Conservation (phyloP, 805 yeast species). For the Naumovozyma castellii region DNA sequence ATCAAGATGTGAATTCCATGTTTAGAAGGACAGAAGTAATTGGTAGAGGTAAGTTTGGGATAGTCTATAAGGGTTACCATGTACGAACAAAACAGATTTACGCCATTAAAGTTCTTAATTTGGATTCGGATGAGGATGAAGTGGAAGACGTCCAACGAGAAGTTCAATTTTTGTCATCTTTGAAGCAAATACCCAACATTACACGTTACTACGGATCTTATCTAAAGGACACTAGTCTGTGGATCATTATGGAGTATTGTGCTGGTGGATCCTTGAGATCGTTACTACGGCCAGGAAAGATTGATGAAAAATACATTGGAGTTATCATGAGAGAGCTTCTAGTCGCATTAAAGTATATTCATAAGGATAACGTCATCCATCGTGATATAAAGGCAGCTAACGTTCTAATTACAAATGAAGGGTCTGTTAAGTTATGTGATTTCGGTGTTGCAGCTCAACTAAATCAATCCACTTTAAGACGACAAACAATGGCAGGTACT, state of each 20-base stretch:
- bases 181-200: conserved; percentile 81
- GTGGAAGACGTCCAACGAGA: conserved; percentile 92
- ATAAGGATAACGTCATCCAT: conserved; percentile 84
- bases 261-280: conserved; percentile 94
- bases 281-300: conserved; percentile 70
- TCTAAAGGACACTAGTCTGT: conserved; percentile 77
- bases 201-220: conserved; percentile 88
- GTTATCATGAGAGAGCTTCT: conserved; percentile 79
- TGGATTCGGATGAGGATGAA: conserved; percentile 90
- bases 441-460: conserved; percentile 97
- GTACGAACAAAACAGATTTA: conserved; percentile 64
- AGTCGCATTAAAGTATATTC: conserved; percentile 71
- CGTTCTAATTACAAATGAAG: conserved; percentile 79
- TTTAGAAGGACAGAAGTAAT: conserved; percentile 82
- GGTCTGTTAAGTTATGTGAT: conserved; percentile 86
- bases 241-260: conserved; percentile 97
- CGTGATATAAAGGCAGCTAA: conserved; percentile 96
- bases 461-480: conserved; percentile 59
- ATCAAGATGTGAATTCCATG: conserved; percentile 28
- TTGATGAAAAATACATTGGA: conserved; percentile 77
- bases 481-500: conserved; percentile 93
- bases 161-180: conserved; percentile 71
- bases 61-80: conserved; percentile 81
- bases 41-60: conserved; percentile 95
- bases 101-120: conserved; percentile 85